These are phyloP conservation scores for Vitis rotundifolia DNA, from an alignment of 164 flowering plant genomes.

Conservation along the genomic window DNA sequence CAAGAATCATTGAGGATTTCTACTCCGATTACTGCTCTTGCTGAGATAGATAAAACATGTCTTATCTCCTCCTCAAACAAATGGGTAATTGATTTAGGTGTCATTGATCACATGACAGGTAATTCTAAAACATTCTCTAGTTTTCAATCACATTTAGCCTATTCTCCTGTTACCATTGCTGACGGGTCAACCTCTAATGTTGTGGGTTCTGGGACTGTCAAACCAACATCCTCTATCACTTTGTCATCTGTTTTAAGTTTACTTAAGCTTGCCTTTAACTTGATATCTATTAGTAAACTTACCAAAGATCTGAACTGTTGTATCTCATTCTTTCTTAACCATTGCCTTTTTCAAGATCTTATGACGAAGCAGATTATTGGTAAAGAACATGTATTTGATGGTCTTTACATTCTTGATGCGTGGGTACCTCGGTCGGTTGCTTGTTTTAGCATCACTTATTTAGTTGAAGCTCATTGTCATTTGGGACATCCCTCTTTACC, in stretches of 20 bases:
- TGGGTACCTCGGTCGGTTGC: neutral
- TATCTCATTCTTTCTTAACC: neutral
- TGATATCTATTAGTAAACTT: neutral
- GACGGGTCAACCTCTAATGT: slow-evolving; percentile 1
- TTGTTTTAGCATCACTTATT: neutral
- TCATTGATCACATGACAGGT: neutral
- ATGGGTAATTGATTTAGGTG: slow-evolving; percentile 1
- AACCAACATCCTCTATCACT: neutral
- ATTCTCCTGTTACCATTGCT: neutral
- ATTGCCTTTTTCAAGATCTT: too few species aligned
- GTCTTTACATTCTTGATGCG: slow-evolving; percentile 6
- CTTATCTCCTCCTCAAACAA: neutral
- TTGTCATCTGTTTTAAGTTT: neutral
- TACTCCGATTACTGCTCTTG: neutral
- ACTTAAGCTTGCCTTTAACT: neutral
- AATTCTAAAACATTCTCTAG: neutral
- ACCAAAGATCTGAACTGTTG: neutral
- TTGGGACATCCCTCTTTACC: slow-evolving; percentile 11
- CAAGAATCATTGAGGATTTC: neutral
- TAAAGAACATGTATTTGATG: slow-evolving; percentile 4
- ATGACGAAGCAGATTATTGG: too few species aligned
- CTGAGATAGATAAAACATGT: neutral
- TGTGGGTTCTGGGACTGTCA: neutral
- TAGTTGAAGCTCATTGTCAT: slow-evolving; percentile 1
- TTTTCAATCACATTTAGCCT: neutral